These are phyloP conservation scores for Triticum aestivum DNA, from an alignment of 176 grass and related monocot species.

Conservation along the genomic window IWGSC_CS_RefSeq_v2.1 NC_057795.1:534478097-534478596, in stretches of 20 bases:
- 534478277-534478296: background rate
- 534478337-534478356: background rate
- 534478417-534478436: background rate
- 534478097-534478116: background rate
- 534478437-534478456: background rate
- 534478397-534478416: background rate
- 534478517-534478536: background rate
- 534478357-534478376: background rate
- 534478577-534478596: background rate
- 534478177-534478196: background rate
- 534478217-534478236: background rate
- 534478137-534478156: background rate
- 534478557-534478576: background rate
- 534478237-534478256: background rate
- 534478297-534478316: background rate
- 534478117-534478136: background rate
- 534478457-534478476: background rate
- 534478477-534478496: background rate
- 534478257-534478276: conserved; percentile 7
- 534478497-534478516: background rate
- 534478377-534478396: background rate
- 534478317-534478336: background rate
- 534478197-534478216: background rate
- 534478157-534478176: background rate
- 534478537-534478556: background rate